Evolutionary conservation across 306 rosid genomes (phyloP), one percentile per base, ranked within the genome.

Genomic region (Parietaria judaica): DNA sequence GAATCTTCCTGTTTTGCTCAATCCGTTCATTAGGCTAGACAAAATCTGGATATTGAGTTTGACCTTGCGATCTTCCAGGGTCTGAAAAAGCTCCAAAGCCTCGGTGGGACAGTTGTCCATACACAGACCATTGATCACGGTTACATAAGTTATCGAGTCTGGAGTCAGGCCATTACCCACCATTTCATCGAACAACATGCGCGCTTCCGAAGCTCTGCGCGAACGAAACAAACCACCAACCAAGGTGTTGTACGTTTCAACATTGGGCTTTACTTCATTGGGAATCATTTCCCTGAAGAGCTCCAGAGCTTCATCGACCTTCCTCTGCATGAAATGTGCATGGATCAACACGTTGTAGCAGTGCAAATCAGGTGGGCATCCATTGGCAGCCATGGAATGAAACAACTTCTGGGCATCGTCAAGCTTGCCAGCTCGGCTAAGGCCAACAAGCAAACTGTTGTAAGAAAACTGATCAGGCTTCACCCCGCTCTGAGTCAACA

Each of bases 81-180:
- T 56, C 39, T 4, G 70, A 71, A 76, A 76, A 17, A 70, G 11
- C 51, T 74, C 76, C 68, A 68, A 63, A 23, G 82, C 82, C 72
- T 82, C 76, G 31, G 57, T 15, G 54, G 66, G 14, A 58, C 51
- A 36, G 14, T 60, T 56, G 39, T 76, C 77, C 68, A 76, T 71
- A 72, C 83, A 83, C 56, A 79, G 76, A 54, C 85, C 78, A 48
- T 68, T 66, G 31, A 79, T n/a, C 48, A 63, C 31, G 46, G 56
- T 69, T 15, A 11, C 43, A 67, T 69, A 74, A 1, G 79, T 74
- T 13, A 23, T 36, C 59, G 65, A 65, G 61, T 66, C 7, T 0
- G 75, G 76, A 23, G 44, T 53, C 14, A 69, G 8, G 14, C 63
- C 70, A 68, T 68, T 70, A 72, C 23, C 38, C 68, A 54, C 54